A percentile compares a stretch with the other conserved stretches of the same genome.
Conservation (phyloP, 208 protist species). For the Acanthamoeba lenticulata region DNA sequence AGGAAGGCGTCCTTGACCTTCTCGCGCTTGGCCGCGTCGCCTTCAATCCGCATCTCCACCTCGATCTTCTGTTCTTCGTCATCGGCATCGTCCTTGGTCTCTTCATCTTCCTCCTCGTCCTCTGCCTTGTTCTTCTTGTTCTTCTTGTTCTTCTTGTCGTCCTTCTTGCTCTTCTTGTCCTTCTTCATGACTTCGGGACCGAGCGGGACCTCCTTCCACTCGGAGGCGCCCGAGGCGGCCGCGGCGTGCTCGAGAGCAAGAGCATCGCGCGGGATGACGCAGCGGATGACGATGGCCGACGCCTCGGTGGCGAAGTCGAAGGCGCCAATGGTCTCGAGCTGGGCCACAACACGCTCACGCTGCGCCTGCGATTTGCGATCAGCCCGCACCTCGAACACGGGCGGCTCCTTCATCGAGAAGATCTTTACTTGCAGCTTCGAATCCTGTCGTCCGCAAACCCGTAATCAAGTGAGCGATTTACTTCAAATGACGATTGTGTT, state of each 20-base stretch:
- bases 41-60: constrained; percentile 9
- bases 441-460: background rate
- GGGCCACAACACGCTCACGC: background rate
- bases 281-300: background rate
- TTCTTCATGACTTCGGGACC: background rate
- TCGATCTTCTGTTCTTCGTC: constrained; percentile 9
- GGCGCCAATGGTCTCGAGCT: background rate
- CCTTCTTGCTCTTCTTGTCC: too few relatives aligned
- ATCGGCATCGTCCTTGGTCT: background rate
- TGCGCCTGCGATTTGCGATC: background rate
- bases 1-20: constrained; percentile 25
- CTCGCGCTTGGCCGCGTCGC: background rate
- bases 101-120: background rate
- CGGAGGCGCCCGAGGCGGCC: background rate
- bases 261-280: background rate
- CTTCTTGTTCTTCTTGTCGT: background rate
- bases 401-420: constrained; percentile 36
- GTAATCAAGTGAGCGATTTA: background rate
- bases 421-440: constrained; percentile 2
- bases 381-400: background rate
- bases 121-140: background rate
- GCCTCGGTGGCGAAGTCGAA: background rate
- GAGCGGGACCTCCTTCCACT: background rate
- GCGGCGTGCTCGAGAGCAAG: background rate
- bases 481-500: background rate